Evolutionary conservation across 2,329 filamentous ascomycete genomes (phyloP).

Genomic region (Berkeleyomyces basicola): DNA sequence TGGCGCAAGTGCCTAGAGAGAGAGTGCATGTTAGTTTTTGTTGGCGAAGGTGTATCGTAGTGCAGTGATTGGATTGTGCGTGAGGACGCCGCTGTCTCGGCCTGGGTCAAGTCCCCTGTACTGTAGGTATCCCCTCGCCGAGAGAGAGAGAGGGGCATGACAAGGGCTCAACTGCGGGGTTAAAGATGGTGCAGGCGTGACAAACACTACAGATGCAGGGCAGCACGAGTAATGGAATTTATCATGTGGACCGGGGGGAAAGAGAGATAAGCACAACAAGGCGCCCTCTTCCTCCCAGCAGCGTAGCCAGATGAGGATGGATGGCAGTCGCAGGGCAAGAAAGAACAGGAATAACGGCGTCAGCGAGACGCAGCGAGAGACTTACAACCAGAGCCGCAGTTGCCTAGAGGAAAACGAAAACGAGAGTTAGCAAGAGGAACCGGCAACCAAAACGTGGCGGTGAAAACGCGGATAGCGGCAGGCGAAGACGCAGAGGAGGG

Average conservation of each 20-base stretch:
- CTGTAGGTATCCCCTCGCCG: neutral
- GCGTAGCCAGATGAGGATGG: neutral
- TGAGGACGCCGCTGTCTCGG: neutral
- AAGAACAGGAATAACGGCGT: neutral
- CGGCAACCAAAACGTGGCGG: neutral
- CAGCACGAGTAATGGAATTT: neutral
- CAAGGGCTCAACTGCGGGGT: neutral
- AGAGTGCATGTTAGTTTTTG: neutral
- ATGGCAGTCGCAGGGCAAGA: neutral
- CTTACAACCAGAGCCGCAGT: conserved; percentile 10
- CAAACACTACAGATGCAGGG: neutral
- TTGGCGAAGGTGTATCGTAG: neutral
- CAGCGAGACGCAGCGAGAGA: neutral
- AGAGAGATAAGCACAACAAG: neutral
- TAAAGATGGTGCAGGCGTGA: neutral
- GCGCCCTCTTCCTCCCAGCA: neutral
- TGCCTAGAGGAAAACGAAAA: conserved; percentile 2
- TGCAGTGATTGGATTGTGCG: neutral
- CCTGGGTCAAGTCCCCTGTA: neutral
- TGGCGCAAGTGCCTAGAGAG: conserved; percentile 5
- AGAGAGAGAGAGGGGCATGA: neutral
- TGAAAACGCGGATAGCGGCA: neutral
- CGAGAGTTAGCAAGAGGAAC: neutral
- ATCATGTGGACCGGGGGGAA: neutral
- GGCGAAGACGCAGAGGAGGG: no score